phyloP scores from a whole-genome alignment of 2,329 filamentous ascomycete genomes.

The Arachnopeziza araneosa region DNA sequence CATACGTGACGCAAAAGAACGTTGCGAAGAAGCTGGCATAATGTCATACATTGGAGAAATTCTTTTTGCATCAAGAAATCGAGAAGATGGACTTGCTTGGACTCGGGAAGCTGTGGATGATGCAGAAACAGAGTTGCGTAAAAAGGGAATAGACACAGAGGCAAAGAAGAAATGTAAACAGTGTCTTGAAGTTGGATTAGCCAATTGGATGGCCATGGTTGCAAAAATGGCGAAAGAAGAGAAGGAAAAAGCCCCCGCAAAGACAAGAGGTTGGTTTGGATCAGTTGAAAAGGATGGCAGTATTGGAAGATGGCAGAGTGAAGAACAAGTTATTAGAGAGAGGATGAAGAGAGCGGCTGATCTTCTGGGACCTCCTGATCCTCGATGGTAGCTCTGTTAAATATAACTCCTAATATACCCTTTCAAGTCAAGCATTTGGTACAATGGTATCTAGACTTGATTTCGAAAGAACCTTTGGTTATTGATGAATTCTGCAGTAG shows the following conservation, averaged over 20 bases:
- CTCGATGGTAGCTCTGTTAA: not conserved
- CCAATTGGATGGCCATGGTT: conserved; percentile 83
- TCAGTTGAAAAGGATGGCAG: conserved; percentile 20
- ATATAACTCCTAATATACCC: not conserved
- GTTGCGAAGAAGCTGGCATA: conserved; percentile 79
- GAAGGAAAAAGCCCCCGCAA: conserved; percentile 16
- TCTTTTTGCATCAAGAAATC: conserved; percentile 61
- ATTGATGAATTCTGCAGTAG: no score
- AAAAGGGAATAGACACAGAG: conserved; percentile 23
- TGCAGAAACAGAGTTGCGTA: conserved; percentile 63
- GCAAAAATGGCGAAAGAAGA: conserved; percentile 45
- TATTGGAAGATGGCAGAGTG: conserved; percentile 31
- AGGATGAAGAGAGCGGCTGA: conserved; percentile 24
- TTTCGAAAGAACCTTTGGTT: no score
- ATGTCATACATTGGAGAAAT: conserved; percentile 94
- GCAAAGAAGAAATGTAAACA: conserved; percentile 62
- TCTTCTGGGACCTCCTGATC: conserved; percentile 10
- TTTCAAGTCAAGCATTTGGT: not conserved
- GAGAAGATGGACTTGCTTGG: conserved; percentile 76
- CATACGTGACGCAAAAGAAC: conserved; percentile 55
- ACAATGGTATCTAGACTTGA: no score
- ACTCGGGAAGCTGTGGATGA: conserved; percentile 81
- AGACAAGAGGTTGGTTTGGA: conserved; percentile 25
- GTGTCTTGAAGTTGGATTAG: conserved; percentile 70
- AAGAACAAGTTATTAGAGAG: conserved; percentile 29